phyloP scores from a whole-genome alignment of 345 rosid species.

The Salix exigua region DNA sequence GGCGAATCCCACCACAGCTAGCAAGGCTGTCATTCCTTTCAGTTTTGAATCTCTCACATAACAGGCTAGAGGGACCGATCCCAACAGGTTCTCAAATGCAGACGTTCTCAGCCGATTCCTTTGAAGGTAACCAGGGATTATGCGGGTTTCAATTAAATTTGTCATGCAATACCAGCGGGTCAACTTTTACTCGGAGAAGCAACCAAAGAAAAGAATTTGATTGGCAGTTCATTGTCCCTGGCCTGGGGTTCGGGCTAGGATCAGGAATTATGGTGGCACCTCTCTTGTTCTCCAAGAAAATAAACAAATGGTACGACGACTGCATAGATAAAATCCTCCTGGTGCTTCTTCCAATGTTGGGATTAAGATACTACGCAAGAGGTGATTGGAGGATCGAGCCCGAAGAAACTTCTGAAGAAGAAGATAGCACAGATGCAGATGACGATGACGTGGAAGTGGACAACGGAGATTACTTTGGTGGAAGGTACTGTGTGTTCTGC shows the following conservation, averaged over 20 bases:
- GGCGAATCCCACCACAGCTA: conserved; percentile 17
- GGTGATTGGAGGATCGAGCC: conserved; percentile 27
- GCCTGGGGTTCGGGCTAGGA: conserved; percentile 51
- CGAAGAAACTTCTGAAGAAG: conserved; percentile 21
- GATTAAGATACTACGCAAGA: conserved; percentile 36
- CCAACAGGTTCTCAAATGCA: conserved; percentile 9
- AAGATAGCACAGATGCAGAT: conserved; percentile 5
- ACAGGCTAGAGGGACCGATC: conserved; percentile 3
- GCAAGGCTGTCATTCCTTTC: conserved; percentile 13
- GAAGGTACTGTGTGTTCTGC: conserved; percentile 59
- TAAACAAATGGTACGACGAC: conserved; percentile 24
- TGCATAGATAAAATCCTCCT: conserved; percentile 36
- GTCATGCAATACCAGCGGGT: neutral
- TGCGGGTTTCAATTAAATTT: neutral
- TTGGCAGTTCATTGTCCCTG: conserved; percentile 44
- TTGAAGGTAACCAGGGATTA: conserved; percentile 6
- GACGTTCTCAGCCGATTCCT: conserved; percentile 3
- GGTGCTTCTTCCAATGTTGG: conserved; percentile 42
- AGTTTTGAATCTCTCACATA: conserved; percentile 17
- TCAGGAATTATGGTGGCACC: conserved; percentile 45
- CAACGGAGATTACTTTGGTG: conserved; percentile 13
- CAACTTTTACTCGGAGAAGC: neutral
- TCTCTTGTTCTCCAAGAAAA: conserved; percentile 30
- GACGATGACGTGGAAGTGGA: conserved; percentile 8
- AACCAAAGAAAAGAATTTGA: conserved; percentile 10